Evolutionary conservation across 2,329 filamentous ascomycete species (phyloP), one percentile per base, ranked within the genome.

Genomic region (Pestalotiopsis sp.): DNA sequence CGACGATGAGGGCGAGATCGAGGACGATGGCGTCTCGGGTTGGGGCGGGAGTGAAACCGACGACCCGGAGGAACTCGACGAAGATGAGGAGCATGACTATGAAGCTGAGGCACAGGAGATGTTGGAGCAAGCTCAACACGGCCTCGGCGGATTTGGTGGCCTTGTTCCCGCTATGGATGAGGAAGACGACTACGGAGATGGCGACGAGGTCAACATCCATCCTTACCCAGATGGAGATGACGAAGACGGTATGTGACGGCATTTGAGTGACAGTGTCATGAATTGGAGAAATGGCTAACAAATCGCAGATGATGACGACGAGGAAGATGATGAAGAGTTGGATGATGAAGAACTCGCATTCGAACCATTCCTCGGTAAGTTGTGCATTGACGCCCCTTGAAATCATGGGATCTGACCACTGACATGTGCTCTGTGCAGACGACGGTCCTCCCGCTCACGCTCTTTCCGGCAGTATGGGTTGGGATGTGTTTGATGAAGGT

Each of bases 251-350:
- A 70, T 71, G 74, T 69, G 17, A 36, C 23, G 25, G 20, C 14
- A 25, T n/a, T 11, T 45, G 31, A 4, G 12, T 45, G 41, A 85
- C 69, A 85, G 84, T 86, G 45, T 66, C 31, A 27, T 6, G 14
- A 7, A 14, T 17, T 36, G n/a, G 12, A 45, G n/a, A 6, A 20
- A 59, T 68, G 52, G 23, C 38, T 52, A 64, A 63, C 72, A 76
- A 71, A 78, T 78, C 65, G 75, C 65, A n/a, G 38, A 27, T 57
- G 23, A 60, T 80, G 79, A 84, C 65, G 83, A 84, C 56, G 86
- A 87, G 5, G 87, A 89, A 4, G 93, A 94, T 61, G 91, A 92
- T 20, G 91, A 91, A 25, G 89, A 90, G 38, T 87, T 92, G 73
- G 90, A 91, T 59, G 92, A 93, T 65, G 88, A 89, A 23, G 87